phyloP scores from a whole-genome alignment of 2,329 filamentous ascomycete genomes.

The Verticillium nonalfalfae region DNA sequence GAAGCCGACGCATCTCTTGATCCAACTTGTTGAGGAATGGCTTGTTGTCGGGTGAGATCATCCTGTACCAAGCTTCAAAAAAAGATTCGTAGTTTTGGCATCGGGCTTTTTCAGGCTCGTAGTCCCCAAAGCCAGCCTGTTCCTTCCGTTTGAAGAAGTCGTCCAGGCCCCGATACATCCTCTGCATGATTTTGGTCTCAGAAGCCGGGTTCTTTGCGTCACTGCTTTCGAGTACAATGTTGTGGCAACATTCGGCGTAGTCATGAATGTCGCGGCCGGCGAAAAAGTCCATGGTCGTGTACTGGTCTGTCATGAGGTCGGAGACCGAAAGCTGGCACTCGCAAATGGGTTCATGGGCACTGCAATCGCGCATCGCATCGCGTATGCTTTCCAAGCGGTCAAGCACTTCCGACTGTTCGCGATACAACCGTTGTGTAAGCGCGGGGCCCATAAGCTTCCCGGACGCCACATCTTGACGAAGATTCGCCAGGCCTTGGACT shows the following conservation, averaged over 20 bases:
- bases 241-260: background rate
- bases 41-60: background rate
- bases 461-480: background rate
- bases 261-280: background rate
- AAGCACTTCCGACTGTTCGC: background rate
- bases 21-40: background rate
- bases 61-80: background rate
- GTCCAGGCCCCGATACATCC: background rate
- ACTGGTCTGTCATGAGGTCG: background rate
- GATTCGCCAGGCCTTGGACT: background rate
- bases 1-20: background rate
- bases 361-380: background rate
- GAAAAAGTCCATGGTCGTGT: background rate
- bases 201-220: background rate
- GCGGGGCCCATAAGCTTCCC: background rate
- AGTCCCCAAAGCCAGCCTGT: background rate
- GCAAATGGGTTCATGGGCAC: background rate
- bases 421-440: background rate
- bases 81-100: background rate
- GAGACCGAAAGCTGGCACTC: background rate
- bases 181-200: background rate
- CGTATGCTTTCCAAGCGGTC: background rate
- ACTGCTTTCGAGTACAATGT: background rate
- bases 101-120: background rate
- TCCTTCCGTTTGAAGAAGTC: background rate